Evolutionary conservation across 2,329 filamentous ascomycete genomes (phyloP).

Genomic region (Apiospora marii): DNA sequence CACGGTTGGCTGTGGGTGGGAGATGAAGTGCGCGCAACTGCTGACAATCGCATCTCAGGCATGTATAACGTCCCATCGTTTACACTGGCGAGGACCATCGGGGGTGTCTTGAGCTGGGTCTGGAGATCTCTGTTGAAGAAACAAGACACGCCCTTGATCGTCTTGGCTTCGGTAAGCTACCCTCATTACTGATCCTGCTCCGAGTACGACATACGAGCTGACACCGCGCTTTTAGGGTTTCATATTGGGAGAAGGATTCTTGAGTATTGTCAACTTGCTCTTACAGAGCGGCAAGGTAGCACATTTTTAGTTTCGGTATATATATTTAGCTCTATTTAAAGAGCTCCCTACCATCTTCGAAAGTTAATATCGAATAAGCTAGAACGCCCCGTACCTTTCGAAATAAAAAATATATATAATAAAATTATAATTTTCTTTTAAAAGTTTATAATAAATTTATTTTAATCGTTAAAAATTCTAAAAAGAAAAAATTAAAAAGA

Average conservation of each 20-base stretch:
- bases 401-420: too few relatives aligned
- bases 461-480: too few relatives aligned
- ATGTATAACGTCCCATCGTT: constrained; percentile 99
- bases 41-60: constrained; percentile 54
- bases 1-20: not conserved
- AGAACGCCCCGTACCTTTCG: too few relatives aligned
- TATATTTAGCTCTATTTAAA: not conserved
- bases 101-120: constrained; percentile 78
- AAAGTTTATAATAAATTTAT: too few relatives aligned
- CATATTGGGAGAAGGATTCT: constrained; percentile 89
- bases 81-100: constrained; percentile 85
- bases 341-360: not conserved
- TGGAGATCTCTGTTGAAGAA: constrained; percentile 65
- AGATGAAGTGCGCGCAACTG: not conserved
- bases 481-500: too few relatives aligned
- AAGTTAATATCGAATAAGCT: not conserved
- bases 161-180: constrained; percentile 74
- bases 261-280: constrained; percentile 89
- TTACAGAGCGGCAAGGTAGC: constrained; percentile 81
- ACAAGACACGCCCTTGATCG: constrained; percentile 80
- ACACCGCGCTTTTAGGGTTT: constrained; percentile 64
- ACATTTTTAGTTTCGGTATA: constrained; percentile 62
- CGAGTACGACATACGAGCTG: not conserved
- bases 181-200: accelerated
- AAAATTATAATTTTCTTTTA: too few relatives aligned